phyloP scores from a whole-genome alignment of 495 filamentous ascomycete species.

The Bathelium albidoporum region DNA sequence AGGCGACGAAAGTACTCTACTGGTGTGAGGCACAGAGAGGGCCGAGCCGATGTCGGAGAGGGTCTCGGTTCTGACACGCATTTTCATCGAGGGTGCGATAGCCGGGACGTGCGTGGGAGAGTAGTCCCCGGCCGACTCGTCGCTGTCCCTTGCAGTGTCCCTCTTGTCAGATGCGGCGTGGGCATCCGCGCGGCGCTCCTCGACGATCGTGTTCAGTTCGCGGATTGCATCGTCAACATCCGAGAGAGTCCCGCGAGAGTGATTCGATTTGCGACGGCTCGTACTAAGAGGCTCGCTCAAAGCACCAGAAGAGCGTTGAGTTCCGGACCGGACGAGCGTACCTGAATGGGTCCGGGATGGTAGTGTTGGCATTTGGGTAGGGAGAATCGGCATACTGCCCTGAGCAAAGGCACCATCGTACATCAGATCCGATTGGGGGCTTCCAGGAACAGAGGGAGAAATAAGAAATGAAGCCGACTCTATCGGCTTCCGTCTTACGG shows the following conservation, averaged over 20 bases:
- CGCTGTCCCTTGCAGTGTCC: not conserved
- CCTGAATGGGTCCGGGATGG: not conserved
- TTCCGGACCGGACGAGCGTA: not conserved
- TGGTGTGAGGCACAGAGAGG: slow-evolving; percentile 18
- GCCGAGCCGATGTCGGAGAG: slow-evolving; percentile 27
- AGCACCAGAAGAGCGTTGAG: not conserved
- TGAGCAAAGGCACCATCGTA: not conserved
- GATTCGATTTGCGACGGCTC: not conserved
- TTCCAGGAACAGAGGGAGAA: not conserved
- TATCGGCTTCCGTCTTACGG: not conserved
- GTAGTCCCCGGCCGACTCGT: not conserved
- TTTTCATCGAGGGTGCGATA: slow-evolving; percentile 21
- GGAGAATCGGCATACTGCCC: not conserved
- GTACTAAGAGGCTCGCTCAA: not conserved
- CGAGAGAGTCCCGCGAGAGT: slow-evolving; percentile 5
- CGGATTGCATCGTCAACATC: slow-evolving; percentile 27
- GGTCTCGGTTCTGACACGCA: slow-evolving; percentile 24
- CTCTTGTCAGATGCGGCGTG: slow-evolving; percentile 12
- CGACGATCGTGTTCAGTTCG: slow-evolving; percentile 29
- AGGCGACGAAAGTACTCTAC: not conserved
- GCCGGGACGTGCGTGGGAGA: slow-evolving; percentile 20
- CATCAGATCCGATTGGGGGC: not conserved
- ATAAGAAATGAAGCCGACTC: slow-evolving; percentile 5
- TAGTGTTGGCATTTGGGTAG: not conserved
- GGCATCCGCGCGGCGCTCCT: slow-evolving; percentile 24